Base-by-base conservation (phyloP, 306 rosid species). In the Arachis stenosperma region DNA sequence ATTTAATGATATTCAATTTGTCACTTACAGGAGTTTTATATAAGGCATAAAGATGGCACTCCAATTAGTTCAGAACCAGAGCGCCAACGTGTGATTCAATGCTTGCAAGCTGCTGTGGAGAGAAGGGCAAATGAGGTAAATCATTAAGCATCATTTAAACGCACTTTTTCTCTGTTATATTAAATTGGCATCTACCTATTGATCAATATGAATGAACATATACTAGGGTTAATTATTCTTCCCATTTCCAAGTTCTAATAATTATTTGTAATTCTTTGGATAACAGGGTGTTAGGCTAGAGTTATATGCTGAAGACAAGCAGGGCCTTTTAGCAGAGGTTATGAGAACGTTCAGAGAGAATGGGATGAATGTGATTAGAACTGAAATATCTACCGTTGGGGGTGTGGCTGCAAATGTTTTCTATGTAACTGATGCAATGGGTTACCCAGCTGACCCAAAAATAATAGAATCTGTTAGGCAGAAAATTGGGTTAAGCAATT, bases 11-110 rank as follows among this genome's bases (percentile, higher is more conserved):
- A 10, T 29, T 37, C 22, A 3, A 65, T 58, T 29, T 61, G 36
- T 54, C 60, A 58, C 46, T 75, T 7, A 33, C 91, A 94, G 98
- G 98, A 94, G 70, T 94, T 94, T 79, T 94, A 89, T 73, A 89
- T 94, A 27, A 91, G 91, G 55, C 98, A 94, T 70, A 81, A 65
- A 30, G 97, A 94, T 73, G 98, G 98, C 50, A 88, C 92, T 15
- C 98, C 96, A 42, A 94, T 94, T 61, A 94, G 97, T 79, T 94
- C 98, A 57, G 98, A 91, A 66, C 84, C 98, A 0, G 98, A 94
- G 52, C 82, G 89, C 15, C 97, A 94, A 39, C 88, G 97, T 2
- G 98, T 94, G 9, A 94, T 94, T 74, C 92, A 86, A 72, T 94
- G 98, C 80, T 76, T 94, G 81, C 83, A 85, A 83, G 98, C 98